Conservation (phyloP, 768 basidiomycete species). For the Naematelia encephala region DNA sequence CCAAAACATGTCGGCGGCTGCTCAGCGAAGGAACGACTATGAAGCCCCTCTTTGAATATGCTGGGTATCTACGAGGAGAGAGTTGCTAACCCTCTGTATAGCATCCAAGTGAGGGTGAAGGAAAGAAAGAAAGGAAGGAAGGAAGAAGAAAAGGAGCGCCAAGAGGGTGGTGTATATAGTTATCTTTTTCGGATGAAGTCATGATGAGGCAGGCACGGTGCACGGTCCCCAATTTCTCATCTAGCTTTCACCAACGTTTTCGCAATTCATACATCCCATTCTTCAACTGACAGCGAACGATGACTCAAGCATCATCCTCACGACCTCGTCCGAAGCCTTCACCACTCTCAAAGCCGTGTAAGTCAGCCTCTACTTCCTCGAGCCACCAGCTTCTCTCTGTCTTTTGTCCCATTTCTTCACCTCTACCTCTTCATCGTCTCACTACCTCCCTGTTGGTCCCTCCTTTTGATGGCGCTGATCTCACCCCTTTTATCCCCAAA, state of each 20-base stretch:
- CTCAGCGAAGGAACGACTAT: not conserved
- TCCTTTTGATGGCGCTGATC: too few relatives aligned
- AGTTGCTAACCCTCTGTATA: not conserved
- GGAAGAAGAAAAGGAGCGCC: not conserved
- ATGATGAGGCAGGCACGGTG: too few relatives aligned
- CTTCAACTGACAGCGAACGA: too few relatives aligned
- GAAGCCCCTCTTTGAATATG: not conserved
- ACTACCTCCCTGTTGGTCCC: too few relatives aligned
- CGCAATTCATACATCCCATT: too few relatives aligned
- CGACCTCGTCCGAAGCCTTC: conserved; percentile 29
- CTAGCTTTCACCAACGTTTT: not conserved
- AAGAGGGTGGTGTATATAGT: not conserved
- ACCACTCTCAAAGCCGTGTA: conserved; percentile 30
- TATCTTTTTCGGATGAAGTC: not conserved
- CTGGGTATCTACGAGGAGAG: too few relatives aligned
- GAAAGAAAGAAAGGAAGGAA: not conserved
- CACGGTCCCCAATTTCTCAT: too few relatives aligned
- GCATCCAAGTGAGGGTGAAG: not conserved
- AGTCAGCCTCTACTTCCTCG: too few relatives aligned
- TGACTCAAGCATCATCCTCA: conserved; percentile 22
- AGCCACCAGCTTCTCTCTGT: too few relatives aligned
- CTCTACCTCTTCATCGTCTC: too few relatives aligned
- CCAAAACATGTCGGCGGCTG: conserved; percentile 27
- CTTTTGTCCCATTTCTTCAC: too few relatives aligned
- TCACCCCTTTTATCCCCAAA: conserved; percentile 5